Evolutionary conservation across 169 alveolate species (phyloP).

Genomic region (Plasmodium coatneyi): DNA sequence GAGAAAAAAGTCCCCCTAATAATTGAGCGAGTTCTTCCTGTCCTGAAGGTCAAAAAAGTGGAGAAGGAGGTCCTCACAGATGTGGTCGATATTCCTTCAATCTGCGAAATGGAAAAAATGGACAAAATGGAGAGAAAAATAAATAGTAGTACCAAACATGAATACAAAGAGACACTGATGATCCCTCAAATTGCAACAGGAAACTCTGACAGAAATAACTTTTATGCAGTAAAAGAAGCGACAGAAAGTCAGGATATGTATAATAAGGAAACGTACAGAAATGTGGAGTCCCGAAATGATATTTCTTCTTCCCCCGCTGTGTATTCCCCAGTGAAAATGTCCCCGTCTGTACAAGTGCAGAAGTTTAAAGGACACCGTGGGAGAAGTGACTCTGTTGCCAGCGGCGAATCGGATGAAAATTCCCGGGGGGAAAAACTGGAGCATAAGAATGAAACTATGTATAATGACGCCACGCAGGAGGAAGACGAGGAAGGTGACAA

Average conservation of each 20-base stretch:
- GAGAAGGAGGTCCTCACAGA: constrained; percentile 58
- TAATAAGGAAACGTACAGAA: constrained; percentile 49
- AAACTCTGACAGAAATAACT: neutral
- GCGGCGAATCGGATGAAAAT: constrained; percentile 9
- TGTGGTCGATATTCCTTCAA: constrained; percentile 49
- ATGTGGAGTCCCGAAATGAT: constrained; percentile 12
- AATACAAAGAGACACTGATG: neutral
- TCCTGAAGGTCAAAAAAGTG: constrained; percentile 36
- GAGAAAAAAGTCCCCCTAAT: constrained; percentile 69
- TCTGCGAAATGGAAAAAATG: constrained; percentile 19
- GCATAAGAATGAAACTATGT: constrained; percentile 41
- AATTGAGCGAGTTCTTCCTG: constrained; percentile 70
- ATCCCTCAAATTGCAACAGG: neutral
- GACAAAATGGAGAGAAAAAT: neutral
- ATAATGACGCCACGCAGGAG: constrained; percentile 51
- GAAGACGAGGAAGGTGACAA: neutral
- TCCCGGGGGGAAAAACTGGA: neutral
- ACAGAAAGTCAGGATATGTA: constrained; percentile 18
- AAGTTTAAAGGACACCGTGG: neutral
- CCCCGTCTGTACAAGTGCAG: neutral
- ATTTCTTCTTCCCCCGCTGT: neutral
- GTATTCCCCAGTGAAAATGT: neutral
- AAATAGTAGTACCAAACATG: neutral
- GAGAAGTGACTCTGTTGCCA: neutral
- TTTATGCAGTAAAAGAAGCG: neutral